These are phyloP conservation scores for Diaporthe capsici DNA, from an alignment of 2,329 filamentous ascomycete genomes.

Conservation along the genomic window DNA sequence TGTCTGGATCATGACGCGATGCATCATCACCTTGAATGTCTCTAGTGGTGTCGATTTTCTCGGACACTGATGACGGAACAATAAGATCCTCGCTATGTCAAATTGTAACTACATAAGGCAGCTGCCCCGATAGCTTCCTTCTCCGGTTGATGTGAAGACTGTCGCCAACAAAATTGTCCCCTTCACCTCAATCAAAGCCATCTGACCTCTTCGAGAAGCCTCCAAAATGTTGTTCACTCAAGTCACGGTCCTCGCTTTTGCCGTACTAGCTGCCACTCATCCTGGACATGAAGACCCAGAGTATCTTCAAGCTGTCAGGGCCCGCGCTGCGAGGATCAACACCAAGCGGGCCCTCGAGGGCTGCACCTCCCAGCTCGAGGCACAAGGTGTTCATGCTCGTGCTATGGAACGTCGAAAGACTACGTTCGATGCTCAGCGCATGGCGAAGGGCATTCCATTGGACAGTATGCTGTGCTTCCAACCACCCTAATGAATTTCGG, in stretches of 20 bases:
- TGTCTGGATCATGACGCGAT: background rate
- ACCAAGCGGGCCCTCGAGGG: conserved; percentile 32
- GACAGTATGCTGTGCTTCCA: background rate
- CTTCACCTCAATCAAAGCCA: background rate
- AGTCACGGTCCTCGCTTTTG: conserved; percentile 21
- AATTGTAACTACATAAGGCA: background rate
- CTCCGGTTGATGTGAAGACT: too few species aligned
- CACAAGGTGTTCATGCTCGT: conserved; percentile 31
- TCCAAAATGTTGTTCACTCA: conserved; percentile 36
- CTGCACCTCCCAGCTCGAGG: conserved; percentile 37
- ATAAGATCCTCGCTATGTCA: background rate
- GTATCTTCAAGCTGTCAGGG: background rate
- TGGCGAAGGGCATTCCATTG: conserved; percentile 20
- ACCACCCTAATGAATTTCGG: background rate
- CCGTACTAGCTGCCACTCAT: conserved; percentile 28
- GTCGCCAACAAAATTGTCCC: background rate
- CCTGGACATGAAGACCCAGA: conserved; percentile 34
- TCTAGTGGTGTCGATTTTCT: background rate
- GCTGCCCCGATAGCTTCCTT: background rate
- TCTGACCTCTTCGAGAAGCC: background rate
- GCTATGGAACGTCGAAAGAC: conserved; percentile 34
- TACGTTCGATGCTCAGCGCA: conserved; percentile 25
- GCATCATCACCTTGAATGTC: background rate
- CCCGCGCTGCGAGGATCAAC: background rate
- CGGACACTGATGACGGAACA: too few species aligned